Evolutionary conservation across 208 protist genomes (phyloP), one percentile per base, ranked within the genome.

Genomic region (Wallacemonas rigidus): DNA sequence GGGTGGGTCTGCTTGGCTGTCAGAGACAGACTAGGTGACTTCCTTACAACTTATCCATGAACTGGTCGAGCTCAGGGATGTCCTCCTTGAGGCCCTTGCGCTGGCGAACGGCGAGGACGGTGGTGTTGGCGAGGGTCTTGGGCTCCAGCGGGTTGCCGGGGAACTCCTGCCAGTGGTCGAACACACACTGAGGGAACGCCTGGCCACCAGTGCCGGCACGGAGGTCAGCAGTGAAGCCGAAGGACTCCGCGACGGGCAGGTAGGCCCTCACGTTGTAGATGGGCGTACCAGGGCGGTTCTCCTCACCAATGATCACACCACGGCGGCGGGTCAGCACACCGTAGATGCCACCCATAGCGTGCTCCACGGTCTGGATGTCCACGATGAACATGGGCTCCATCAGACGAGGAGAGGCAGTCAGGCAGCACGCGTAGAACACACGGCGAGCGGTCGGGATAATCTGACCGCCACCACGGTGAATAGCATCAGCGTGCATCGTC

Each of bases 171-270:
- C 98, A 99, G 92, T 99, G 99, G 85, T 99, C 96, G 76, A 99
- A 99, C 7, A 99, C 95, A 74, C 97, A 98, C 91, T 99, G 99
- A 61, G 98, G 98, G 82, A 92, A 90, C 26, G 86, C 86, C 75
- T 99, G 87, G 67, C 98, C 99, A 43, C 86, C 90, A 35, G 99
- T 99, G 56, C 90, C 77, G 35, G 93, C 74, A 77, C 98, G 95
- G 2, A 99, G 95, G 71, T 99, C 98, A 43, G 91, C 89, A 64
- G 96, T 99, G 76, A 95, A 87, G 72, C 97, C 98, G 90, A 99
- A 99, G 11, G 98, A 99, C 87, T 99, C 98, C 36, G 91, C 85
- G 62, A 99, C 99, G 41, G 99, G 99, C 57, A 99, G 86, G 88
- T 99, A 97, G 56, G 98, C 98, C 82, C 98, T 98, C 76, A 99